Evolutionary conservation across 208 protist species (phyloP), one percentile per base, ranked within the genome.

Genomic region (Porcisia hertigi): DNA sequence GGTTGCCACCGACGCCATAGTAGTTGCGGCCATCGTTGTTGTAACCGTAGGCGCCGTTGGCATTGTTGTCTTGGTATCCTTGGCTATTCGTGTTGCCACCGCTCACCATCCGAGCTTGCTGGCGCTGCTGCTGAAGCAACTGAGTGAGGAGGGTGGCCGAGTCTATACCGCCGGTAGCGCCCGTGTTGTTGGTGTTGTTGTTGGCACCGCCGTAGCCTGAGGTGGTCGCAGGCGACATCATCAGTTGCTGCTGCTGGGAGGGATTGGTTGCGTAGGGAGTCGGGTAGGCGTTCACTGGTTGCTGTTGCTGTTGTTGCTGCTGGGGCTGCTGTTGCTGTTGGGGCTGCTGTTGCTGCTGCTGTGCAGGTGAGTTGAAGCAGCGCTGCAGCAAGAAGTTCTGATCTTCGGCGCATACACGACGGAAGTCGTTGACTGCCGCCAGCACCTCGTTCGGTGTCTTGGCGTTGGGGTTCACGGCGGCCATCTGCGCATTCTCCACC

Each of bases 361-460:
- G 71, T n/a, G 74, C 47, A 12, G 73, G 79, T 14, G 73, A 76
- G 71, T 97, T 86, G 75, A 94, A 97, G 85, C 93, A 94, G 39
- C 85, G 86, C 80, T 88, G 69, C 20, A 94, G 62, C 9, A 95
- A 59, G 49, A 92, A 92, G 52, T 73, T 83, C 20, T 88, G 79
- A 55, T 97, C 90, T 52, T 86, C 82, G 2, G 82, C 69, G 77
- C 91, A 95, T 59, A 88, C 77, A 45, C 83, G 82, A 71, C 93
- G 93, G 71, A 97, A 94, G 53, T 94, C 89, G 62, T 92, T 93
- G 9, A 97, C 87, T 41, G 93, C 93, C 16, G 71, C 82, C 47
- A 90, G 70, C 8, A 97, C 82, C 49, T 97, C 91, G 39, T 88
- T 79, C 47, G 88, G 82, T 11, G 93, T 95, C 53, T 94, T 95